A percentile compares a stretch with the other conserved stretches of the same genome.
Conservation (phyloP, 2,329 filamentous ascomycete species). For the Arthroderma sp. region DNA sequence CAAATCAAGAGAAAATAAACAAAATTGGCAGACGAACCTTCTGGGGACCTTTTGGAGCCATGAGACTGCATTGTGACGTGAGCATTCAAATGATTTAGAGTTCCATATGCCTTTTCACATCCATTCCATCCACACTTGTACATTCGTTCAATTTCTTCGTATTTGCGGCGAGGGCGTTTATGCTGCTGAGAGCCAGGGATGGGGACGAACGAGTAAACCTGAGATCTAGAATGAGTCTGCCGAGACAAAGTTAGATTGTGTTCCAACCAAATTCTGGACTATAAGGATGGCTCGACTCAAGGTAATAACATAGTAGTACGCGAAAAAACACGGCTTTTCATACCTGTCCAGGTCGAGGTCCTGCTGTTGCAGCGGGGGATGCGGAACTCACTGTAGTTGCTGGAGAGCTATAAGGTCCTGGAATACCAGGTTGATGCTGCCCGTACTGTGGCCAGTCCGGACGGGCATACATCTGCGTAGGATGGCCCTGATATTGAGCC, state of each 20-base stretch:
- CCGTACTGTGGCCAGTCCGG: slow-evolving; percentile 34
- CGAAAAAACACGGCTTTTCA: slow-evolving; percentile 20
- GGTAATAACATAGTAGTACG: too few species aligned
- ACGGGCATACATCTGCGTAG: slow-evolving; percentile 36
- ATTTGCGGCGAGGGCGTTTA: slow-evolving; percentile 82
- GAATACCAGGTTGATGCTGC: slow-evolving; percentile 35
- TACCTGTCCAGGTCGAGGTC: slow-evolving; percentile 50
- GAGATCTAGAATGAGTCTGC: slow-evolving; percentile 38
- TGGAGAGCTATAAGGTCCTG: slow-evolving; percentile 36
- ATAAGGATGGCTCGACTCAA: too few species aligned
- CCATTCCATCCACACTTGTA: slow-evolving; percentile 99
- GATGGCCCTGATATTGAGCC: slow-evolving; percentile 50
- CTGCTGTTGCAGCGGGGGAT: slow-evolving; percentile 47
- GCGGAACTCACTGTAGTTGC: slow-evolving; percentile 47
- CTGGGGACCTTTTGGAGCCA: slow-evolving; percentile 83
- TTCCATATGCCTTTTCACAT: slow-evolving; percentile 97
- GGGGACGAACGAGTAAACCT: slow-evolving; percentile 96
- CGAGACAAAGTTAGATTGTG: slow-evolving; percentile 1
- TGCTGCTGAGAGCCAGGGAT: slow-evolving; percentile 96
- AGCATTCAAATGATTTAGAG: slow-evolving; percentile 90
- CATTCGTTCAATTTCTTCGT: slow-evolving; percentile 99
- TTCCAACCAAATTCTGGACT: too few species aligned
- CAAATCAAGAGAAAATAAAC: slow-evolving; percentile 1
- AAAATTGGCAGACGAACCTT: slow-evolving; percentile 54
- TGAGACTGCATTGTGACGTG: slow-evolving; percentile 99